phyloP scores from a whole-genome alignment of 2,329 filamentous ascomycete species.

The Pleomassaria siparia region DNA sequence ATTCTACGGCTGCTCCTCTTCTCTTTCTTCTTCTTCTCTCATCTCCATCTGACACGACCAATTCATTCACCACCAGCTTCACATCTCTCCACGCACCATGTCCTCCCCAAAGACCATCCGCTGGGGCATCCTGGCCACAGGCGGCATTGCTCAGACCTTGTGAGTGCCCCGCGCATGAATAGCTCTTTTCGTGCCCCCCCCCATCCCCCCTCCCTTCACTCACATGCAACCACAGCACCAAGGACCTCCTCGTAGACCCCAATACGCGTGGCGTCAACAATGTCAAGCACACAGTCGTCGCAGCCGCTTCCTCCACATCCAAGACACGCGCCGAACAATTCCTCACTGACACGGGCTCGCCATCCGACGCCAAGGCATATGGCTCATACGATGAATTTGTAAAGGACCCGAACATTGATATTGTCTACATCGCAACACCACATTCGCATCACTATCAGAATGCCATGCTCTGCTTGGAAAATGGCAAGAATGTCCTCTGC shows the following conservation, averaged over 20 bases:
- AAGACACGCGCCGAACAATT: slow-evolving; percentile 70
- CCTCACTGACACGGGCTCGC: slow-evolving; percentile 69
- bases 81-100: slow-evolving; percentile 18
- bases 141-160: slow-evolving; percentile 52
- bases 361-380: slow-evolving; percentile 69
- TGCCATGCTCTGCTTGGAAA: slow-evolving; percentile 77
- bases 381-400: slow-evolving; percentile 82
- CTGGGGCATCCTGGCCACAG: slow-evolving; percentile 53
- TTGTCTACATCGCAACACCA: slow-evolving; percentile 86
- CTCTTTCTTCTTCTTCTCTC: background rate
- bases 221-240: slow-evolving; percentile 47
- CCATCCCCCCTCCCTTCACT: background rate
- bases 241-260: slow-evolving; percentile 77
- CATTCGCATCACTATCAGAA: slow-evolving; percentile 95
- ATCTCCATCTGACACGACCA: background rate
- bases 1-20: background rate
- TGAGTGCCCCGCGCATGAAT: slow-evolving; percentile 23
- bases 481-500: slow-evolving; percentile 85
- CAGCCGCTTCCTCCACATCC: slow-evolving; percentile 78
- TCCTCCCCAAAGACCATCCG: slow-evolving; percentile 41
- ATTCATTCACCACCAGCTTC: background rate
- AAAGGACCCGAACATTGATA: slow-evolving; percentile 74
- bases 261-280: slow-evolving; percentile 68
- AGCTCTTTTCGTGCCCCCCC: too few species aligned
- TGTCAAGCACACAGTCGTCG: slow-evolving; percentile 74